Percentiles rank a stretch among this genome's conserved stretches.
Evolutionary conservation across 208 protist species (phyloP).

Genomic region (Trypanosoma conorhini): DNA sequence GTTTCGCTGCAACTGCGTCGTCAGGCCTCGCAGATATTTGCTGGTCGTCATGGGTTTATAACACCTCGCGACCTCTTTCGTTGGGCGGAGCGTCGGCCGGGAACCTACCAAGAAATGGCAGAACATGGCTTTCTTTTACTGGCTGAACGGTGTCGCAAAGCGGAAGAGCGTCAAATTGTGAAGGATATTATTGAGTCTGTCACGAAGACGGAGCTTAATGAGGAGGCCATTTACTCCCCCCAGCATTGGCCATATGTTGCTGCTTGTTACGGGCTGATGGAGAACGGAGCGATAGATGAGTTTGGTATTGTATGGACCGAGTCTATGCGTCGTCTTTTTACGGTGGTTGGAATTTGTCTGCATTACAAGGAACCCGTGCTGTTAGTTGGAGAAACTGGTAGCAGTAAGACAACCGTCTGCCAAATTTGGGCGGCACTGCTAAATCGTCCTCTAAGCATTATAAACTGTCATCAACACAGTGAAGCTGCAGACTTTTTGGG

Average conservation of each 20-base stretch:
- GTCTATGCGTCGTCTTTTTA: slow-evolving; percentile 96
- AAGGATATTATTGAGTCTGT: slow-evolving; percentile 89
- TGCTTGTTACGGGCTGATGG: slow-evolving; percentile 63
- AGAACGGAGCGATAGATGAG: slow-evolving; percentile 69
- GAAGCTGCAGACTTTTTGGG: slow-evolving; percentile 99
- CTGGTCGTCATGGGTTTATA: slow-evolving; percentile 98
- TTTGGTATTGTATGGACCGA: slow-evolving; percentile 97
- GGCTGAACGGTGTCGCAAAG: slow-evolving; percentile 96
- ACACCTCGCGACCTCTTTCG: slow-evolving; percentile 99
- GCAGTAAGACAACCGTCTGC: slow-evolving; percentile 98
- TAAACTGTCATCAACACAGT: slow-evolving; percentile 99
- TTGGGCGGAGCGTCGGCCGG: slow-evolving; percentile 96
- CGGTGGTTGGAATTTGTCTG: slow-evolving; percentile 95
- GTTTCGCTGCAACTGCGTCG: slow-evolving; percentile 94
- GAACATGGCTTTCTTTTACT: slow-evolving; percentile 98
- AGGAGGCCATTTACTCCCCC: slow-evolving; percentile 69
- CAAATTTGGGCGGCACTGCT: slow-evolving; percentile 94
- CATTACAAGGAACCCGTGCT: slow-evolving; percentile 96
- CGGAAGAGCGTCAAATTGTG: slow-evolving; percentile 95
- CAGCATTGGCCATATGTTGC: slow-evolving; percentile 85
- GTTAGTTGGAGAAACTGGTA: slow-evolving; percentile 99
- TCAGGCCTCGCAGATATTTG: slow-evolving; percentile 97
- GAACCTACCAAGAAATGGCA: slow-evolving; percentile 94
- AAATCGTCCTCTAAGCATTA: slow-evolving; percentile 88
- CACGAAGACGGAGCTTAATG: slow-evolving; percentile 71